A percentile compares a stretch with the other conserved stretches of the same genome.
These are phyloP conservation scores for Ensete glaucum DNA, from an alignment of 176 grass and related monocot genomes.

Conservation along the genomic window DNA sequence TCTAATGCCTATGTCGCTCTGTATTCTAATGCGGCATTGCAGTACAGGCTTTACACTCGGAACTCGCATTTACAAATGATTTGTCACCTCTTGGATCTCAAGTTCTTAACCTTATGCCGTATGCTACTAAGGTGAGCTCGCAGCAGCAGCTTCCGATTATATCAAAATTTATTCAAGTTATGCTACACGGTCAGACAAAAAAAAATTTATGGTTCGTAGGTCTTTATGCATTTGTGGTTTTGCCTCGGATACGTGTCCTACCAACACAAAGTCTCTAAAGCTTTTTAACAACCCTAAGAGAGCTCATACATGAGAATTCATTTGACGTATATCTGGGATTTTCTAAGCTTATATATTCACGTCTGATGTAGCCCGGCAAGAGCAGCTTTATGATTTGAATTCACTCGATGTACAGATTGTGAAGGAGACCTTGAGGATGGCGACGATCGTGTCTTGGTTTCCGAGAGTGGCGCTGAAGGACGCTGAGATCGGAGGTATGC, in stretches of 20 bases:
- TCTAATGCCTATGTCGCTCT: neutral
- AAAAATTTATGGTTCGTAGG: too few species aligned
- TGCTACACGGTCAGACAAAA: too few species aligned
- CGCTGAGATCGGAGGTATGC: constrained; percentile 62
- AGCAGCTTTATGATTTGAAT: neutral
- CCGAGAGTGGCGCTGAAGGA: constrained; percentile 83
- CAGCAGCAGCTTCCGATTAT: neutral
- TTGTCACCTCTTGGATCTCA: constrained; percentile 33
- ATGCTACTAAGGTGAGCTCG: constrained; percentile 42
- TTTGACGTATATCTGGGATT: neutral
- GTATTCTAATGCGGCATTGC: neutral
- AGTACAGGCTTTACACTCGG: constrained; percentile 47
- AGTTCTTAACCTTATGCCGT: constrained; percentile 58
- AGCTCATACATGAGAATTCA: too few species aligned
- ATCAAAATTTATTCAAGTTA: too few species aligned
- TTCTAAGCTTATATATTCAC: neutral
- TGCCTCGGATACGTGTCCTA: neutral
- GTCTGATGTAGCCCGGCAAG: neutral
- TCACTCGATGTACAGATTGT: constrained; percentile 28
- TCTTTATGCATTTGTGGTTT: too few species aligned
- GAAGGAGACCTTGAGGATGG: constrained; percentile 86
- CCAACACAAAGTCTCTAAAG: neutral
- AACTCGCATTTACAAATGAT: constrained; percentile 23
- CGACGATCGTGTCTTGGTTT: constrained; percentile 93
- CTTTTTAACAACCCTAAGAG: neutral